Conservation (phyloP, 306 rosid species). For the Ceratonia siliqua region DNA sequence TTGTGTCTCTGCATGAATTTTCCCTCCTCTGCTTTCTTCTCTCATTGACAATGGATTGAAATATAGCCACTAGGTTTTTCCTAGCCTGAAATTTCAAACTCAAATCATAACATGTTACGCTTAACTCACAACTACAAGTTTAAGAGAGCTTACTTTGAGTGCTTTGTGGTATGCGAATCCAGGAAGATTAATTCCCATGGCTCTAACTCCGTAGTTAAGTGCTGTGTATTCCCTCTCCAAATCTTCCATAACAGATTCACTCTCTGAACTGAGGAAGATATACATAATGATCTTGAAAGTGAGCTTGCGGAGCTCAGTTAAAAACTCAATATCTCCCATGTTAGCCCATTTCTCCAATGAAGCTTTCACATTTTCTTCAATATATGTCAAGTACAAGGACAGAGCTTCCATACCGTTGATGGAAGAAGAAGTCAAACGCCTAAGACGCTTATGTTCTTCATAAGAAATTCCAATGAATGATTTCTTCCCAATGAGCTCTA, state of each 20-base stretch:
- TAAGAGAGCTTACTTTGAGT: slow-evolving; percentile 59
- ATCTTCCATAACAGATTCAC: slow-evolving; percentile 63
- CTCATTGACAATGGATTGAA: slow-evolving; percentile 67
- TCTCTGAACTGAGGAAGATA: slow-evolving; percentile 79
- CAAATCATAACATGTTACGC: not conserved
- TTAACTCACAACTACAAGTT: not conserved
- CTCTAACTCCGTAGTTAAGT: slow-evolving; percentile 81
- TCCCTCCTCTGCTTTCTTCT: slow-evolving; percentile 47
- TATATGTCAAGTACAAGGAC: slow-evolving; percentile 60
- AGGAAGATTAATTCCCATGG: slow-evolving; percentile 83
- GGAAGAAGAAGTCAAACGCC: slow-evolving; percentile 77
- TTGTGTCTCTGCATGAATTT: slow-evolving; percentile 18
- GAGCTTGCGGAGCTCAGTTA: slow-evolving; percentile 64
- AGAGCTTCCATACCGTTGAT: slow-evolving; percentile 81
- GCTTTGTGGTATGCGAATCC: slow-evolving; percentile 89
- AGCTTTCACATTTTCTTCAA: slow-evolving; percentile 52
- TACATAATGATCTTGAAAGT: slow-evolving; percentile 83
- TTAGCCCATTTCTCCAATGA: slow-evolving; percentile 76
- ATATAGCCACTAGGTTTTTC: slow-evolving; percentile 57
- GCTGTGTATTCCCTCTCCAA: slow-evolving; percentile 75
- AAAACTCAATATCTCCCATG: slow-evolving; percentile 70
- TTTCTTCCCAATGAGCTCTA: slow-evolving; percentile 74
- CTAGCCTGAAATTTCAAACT: slow-evolving; percentile 58
- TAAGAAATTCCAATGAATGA: slow-evolving; percentile 65
- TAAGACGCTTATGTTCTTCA: slow-evolving; percentile 85